These are phyloP conservation scores for Tolypocladium tropicale DNA, from an alignment of 2,329 filamentous ascomycete species.

Conservation along the genomic window DNA sequence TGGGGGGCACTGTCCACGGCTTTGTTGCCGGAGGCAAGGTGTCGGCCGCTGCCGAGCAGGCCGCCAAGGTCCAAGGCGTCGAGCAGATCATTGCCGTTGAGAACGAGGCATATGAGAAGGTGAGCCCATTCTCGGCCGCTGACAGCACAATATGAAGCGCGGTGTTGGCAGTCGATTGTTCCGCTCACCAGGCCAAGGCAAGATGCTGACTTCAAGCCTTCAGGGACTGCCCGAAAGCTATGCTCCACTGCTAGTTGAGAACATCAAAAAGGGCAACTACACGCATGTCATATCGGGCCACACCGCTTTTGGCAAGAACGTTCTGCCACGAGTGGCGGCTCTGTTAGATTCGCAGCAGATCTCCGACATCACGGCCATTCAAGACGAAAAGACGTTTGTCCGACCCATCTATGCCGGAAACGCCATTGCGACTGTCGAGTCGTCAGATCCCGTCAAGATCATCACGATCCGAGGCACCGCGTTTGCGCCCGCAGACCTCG, in stretches of 20 bases:
- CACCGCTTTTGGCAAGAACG: slow-evolving; percentile 92
- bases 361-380: slow-evolving; percentile 79
- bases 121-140: slow-evolving; percentile 22
- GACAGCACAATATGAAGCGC: too few species aligned
- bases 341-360: slow-evolving; percentile 88
- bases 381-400: slow-evolving; percentile 88
- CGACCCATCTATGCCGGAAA: slow-evolving; percentile 97
- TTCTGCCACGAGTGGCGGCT: slow-evolving; percentile 85
- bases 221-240: slow-evolving; percentile 88
- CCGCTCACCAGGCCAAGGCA: not conserved
- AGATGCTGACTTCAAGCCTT: not conserved
- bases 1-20: slow-evolving; percentile 76
- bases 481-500: slow-evolving; percentile 65
- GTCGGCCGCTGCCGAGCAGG: slow-evolving; percentile 68
- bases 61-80: slow-evolving; percentile 78
- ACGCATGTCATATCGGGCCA: slow-evolving; percentile 87
- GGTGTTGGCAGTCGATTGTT: not conserved
- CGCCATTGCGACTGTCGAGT: slow-evolving; percentile 92
- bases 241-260: slow-evolving; percentile 86
- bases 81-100: slow-evolving; percentile 88
- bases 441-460: slow-evolving; percentile 73
- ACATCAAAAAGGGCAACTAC: slow-evolving; percentile 91
- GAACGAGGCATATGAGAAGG: slow-evolving; percentile 87
- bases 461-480: slow-evolving; percentile 90
- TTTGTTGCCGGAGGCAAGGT: slow-evolving; percentile 78